Conservation (phyloP, 2,329 filamentous ascomycete genomes). For the Epichloe brachyelytri region DNA sequence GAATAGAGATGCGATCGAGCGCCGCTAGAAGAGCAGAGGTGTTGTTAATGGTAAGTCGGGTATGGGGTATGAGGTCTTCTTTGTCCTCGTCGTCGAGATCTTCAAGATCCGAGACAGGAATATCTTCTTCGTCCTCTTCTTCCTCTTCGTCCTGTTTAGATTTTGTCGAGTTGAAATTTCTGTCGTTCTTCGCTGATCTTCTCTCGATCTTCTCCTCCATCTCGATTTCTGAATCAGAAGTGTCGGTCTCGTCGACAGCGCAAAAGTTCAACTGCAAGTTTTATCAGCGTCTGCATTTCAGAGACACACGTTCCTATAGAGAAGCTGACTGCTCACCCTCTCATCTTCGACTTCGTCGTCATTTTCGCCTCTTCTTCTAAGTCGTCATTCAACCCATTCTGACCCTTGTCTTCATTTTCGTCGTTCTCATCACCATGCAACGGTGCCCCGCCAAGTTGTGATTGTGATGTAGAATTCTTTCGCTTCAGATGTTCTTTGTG, state of each 20-base stretch:
- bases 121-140: constrained; percentile 70
- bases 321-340: constrained; percentile 6
- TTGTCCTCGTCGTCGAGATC: constrained; percentile 66
- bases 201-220: constrained; percentile 55
- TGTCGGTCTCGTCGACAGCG: constrained; percentile 47
- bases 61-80: constrained; percentile 78
- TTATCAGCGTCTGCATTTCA: background rate
- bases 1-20: constrained; percentile 62
- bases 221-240: constrained; percentile 60
- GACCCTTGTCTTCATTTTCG: background rate
- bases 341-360: constrained; percentile 21
- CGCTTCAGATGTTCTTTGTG: constrained; percentile 30
- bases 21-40: constrained; percentile 70
- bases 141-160: constrained; percentile 24
- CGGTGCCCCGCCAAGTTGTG: constrained; percentile 10
- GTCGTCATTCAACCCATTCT: constrained; percentile 11
- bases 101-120: constrained; percentile 78
- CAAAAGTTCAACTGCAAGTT: constrained; percentile 34
- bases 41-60: constrained; percentile 96
- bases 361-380: constrained; percentile 26
- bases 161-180: constrained; percentile 5
- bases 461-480: constrained; percentile 16
- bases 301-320: background rate
- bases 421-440: background rate
- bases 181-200: constrained; percentile 16